A percentile compares a stretch with the other conserved stretches of the same genome.
phyloP scores from a whole-genome alignment of 2,329 filamentous ascomycete genomes.

The Aspergillus bombycis region DNA sequence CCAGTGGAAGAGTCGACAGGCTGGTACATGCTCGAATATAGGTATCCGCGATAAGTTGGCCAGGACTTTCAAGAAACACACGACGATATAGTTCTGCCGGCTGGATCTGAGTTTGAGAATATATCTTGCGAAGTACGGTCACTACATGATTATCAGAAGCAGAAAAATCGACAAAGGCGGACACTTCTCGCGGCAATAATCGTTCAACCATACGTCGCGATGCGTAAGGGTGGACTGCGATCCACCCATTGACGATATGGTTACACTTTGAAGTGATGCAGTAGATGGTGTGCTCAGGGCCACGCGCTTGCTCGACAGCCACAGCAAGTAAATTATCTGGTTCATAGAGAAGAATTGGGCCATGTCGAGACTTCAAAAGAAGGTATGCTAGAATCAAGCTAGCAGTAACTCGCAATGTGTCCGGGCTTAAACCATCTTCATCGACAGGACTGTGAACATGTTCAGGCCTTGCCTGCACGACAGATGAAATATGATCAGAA shows the following conservation, averaged over 20 bases:
- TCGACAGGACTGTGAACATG: background rate
- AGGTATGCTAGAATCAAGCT: background rate
- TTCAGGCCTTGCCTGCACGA: background rate
- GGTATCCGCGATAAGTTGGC: background rate
- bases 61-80: background rate
- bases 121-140: background rate
- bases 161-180: background rate
- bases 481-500: background rate
- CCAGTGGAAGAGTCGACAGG: conserved; percentile 1
- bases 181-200: background rate
- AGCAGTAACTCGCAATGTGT: background rate
- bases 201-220: conserved; percentile 1
- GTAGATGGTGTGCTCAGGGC: background rate
- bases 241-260: background rate
- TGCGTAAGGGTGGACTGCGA: background rate
- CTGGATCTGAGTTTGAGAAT: background rate
- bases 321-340: background rate
- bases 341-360: background rate
- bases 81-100: background rate
- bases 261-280: background rate
- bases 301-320: background rate
- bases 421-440: background rate
- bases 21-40: conserved; percentile 4
- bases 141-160: background rate
- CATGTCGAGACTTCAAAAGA: background rate